Evolutionary conservation across 2,329 filamentous ascomycete genomes (phyloP).

Genomic region (Emmonsiellopsis sp.): DNA sequence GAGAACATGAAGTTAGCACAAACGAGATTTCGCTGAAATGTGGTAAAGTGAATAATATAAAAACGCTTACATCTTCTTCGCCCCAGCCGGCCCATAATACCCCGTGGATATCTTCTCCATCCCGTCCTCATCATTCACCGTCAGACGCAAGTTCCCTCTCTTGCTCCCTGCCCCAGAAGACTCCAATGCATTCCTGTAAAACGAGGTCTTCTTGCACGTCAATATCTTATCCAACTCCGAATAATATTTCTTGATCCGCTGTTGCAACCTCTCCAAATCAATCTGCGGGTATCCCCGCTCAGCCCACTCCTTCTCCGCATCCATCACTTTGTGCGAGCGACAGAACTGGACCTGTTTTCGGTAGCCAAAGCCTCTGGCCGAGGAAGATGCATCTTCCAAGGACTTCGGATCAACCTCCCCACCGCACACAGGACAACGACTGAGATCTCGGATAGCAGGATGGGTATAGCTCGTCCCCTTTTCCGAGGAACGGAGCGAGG

Average conservation of each 20-base stretch:
- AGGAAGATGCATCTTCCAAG: conserved; percentile 35
- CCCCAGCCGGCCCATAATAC: conserved; percentile 73
- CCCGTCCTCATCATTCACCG: conserved; percentile 27
- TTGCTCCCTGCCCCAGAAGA: conserved; percentile 49
- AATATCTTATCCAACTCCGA: conserved; percentile 46
- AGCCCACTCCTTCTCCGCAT: conserved; percentile 43
- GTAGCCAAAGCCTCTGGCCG: conserved; percentile 2
- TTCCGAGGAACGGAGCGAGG: conserved; percentile 13
- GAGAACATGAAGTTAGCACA: conserved; percentile 1
- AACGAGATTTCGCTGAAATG: conserved; percentile 5
- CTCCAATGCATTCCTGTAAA: conserved; percentile 52
- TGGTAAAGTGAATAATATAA: conserved; percentile 4
- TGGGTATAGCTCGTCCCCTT: background rate
- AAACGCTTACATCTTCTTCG: conserved; percentile 55
- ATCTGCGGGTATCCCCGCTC: conserved; percentile 59
- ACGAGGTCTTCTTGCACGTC: conserved; percentile 39
- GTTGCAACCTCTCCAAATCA: conserved; percentile 55
- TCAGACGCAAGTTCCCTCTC: conserved; percentile 52
- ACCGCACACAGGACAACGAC: conserved; percentile 58
- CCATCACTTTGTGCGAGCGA: conserved; percentile 49
- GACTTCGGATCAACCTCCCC: conserved; percentile 49
- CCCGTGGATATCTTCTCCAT: conserved; percentile 58
- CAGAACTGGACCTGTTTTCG: conserved; percentile 54
- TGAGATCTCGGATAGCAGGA: too few species aligned
- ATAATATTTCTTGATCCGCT: conserved; percentile 51